phyloP scores from a whole-genome alignment of 1,284 basidiomycete species.

The Puccinia polysora region DNA sequence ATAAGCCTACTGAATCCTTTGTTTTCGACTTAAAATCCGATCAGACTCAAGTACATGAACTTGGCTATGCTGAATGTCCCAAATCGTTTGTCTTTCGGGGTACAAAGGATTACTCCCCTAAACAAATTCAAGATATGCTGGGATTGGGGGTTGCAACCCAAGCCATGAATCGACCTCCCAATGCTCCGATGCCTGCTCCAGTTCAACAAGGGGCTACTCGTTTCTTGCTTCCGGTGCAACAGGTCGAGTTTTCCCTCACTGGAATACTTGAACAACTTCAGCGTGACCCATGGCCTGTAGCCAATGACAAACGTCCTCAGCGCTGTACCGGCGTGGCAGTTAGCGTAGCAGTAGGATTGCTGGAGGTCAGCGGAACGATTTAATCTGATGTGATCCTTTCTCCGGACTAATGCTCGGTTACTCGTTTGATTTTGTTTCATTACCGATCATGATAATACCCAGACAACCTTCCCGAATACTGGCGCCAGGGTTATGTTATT shows the following conservation, averaged over 20 bases:
- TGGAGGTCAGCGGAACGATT: constrained; percentile 63
- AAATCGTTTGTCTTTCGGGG: constrained; percentile 99
- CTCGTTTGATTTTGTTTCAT: not conserved
- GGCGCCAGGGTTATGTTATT: constrained; percentile 96
- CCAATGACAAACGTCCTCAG: constrained; percentile 88
- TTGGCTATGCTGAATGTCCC: constrained; percentile 90
- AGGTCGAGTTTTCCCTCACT: constrained; percentile 95
- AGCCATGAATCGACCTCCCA: constrained; percentile 58
- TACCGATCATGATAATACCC: too few relatives aligned
- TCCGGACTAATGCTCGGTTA: not conserved
- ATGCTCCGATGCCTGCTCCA: constrained; percentile 65
- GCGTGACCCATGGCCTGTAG: constrained; percentile 95
- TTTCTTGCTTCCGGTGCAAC: constrained; percentile 87
- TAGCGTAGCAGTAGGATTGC: constrained; percentile 86
- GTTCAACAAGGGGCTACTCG: constrained; percentile 69
- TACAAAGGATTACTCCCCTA: constrained; percentile 94
- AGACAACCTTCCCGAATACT: constrained; percentile 91
- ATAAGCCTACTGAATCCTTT: not conserved
- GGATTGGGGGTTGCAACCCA: constrained; percentile 69
- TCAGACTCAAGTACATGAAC: constrained; percentile 95
- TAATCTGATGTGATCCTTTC: not conserved
- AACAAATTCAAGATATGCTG: constrained; percentile 98
- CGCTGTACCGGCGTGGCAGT: constrained; percentile 93
- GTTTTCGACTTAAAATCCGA: not conserved
- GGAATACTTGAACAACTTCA: constrained; percentile 82